Evolutionary conservation across 345 rosid species (phyloP).

Genomic region (Eucalyptus cloeziana): DNA sequence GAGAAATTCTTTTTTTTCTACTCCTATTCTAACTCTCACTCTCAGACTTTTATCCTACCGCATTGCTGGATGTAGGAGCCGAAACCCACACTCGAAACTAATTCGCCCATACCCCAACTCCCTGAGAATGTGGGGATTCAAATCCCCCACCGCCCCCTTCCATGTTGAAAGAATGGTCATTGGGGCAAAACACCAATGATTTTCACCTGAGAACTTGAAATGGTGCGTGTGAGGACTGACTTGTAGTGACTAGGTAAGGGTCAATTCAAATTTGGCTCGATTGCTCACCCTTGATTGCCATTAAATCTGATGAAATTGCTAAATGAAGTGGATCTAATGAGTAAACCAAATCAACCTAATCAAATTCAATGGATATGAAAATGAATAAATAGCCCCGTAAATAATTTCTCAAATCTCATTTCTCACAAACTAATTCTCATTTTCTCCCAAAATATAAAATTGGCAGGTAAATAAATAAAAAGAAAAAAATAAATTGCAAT

Average conservation of each 20-base stretch:
- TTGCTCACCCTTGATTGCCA: fast-evolving
- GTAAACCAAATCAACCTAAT: background rate
- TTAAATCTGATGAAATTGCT: too few species aligned
- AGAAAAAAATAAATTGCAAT: background rate
- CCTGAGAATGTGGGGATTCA: too few species aligned
- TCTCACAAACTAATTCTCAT: background rate
- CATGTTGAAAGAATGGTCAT: too few species aligned
- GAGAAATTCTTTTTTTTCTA: background rate
- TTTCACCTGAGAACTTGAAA: fast-evolving
- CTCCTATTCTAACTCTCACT: too few species aligned
- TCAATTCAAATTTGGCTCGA: fast-evolving
- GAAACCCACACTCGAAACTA: too few species aligned
- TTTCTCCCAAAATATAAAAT: background rate
- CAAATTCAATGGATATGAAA: background rate
- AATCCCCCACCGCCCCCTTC: too few species aligned
- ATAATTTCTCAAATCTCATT: background rate
- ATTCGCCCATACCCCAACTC: too few species aligned
- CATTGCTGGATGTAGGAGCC: too few species aligned
- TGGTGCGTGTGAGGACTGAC: fast-evolving
- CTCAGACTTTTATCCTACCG: too few species aligned
- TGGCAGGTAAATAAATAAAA: background rate
- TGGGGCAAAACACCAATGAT: too few species aligned
- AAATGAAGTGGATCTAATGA: too few species aligned
- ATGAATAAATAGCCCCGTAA: background rate
- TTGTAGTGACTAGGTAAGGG: fast-evolving